A percentile compares a stretch with the other conserved stretches of the same genome.
Conservation (phyloP, 371 early-diverging fungal genomes). For the Mucor lusitanicus region DNA sequence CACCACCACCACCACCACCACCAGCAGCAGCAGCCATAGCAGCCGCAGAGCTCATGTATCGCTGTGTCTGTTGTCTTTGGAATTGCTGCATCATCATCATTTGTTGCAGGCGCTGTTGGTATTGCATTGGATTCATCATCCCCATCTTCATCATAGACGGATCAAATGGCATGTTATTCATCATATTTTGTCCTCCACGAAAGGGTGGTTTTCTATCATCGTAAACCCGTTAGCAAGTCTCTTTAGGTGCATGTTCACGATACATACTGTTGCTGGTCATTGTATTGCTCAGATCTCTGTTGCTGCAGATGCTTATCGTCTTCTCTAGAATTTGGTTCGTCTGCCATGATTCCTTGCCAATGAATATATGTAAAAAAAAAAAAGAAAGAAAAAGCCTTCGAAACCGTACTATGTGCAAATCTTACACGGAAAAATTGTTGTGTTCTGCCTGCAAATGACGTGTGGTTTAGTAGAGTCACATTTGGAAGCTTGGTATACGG, state of each 20-base stretch:
- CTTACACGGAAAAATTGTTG: not conserved
- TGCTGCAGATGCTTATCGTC: not conserved
- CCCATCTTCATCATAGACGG: constrained; percentile 37
- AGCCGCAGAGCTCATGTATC: constrained; percentile 15
- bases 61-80: constrained; percentile 40
- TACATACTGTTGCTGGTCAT: not conserved
- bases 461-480: not conserved
- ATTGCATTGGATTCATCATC: constrained; percentile 41
- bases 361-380: not conserved
- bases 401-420: not conserved
- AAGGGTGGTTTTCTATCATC: constrained; percentile 5
- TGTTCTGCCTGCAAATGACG: not conserved
- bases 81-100: constrained; percentile 44
- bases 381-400: not conserved
- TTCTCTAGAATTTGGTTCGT: constrained; percentile 4
- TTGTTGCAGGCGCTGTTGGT: constrained; percentile 33
- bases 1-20: not conserved
- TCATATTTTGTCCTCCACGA: constrained; percentile 3
- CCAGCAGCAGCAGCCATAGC: constrained; percentile 9
- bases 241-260: not conserved
- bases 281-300: not conserved
- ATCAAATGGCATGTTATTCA: constrained; percentile 22
- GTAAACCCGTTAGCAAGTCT: not conserved
- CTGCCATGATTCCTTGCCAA: not conserved
- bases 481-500: not conserved